Evolutionary conservation across 2,329 filamentous ascomycete species (phyloP), one percentile per base, ranked within the genome.

Genomic region (Aspergillus eucalypticola): DNA sequence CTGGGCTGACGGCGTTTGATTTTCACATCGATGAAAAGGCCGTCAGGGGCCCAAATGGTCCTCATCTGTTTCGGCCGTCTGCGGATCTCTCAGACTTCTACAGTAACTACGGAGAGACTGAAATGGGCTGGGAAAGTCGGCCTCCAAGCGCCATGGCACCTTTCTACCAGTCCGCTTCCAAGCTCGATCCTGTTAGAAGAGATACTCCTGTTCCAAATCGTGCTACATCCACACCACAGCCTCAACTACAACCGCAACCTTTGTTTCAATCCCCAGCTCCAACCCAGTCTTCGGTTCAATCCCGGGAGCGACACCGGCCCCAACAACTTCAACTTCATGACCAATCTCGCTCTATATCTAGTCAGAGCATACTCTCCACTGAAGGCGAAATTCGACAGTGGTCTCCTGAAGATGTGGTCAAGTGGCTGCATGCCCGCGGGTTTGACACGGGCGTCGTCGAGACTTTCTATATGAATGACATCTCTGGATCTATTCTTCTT

Each of bases 381-480:
- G 25, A 27, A 8, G 25, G 6, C 8, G 25, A 27, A 27, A 27
- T 27, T 27, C 25, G 25, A 27, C 25, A 27, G 7, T 27, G 25
- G 25, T 27, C 25, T 27, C 25, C 25, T 8, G 54, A 21, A 7
- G 17, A 63, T 2, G 61, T 63, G 7, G 61, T 25, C 3, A 25
- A 38, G 2, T 62, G 60, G 60, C 51, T 62, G 60, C 54, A 60
- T 2, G 39, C 5, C 1, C 5, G 13, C 3, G 53, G 60, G 0
- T 62, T 38, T 38, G 58, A 58, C 73, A 79, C 86, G 54, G 79
- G 83, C 6, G 83, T 94, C 54, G 88, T 95, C 10, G 88, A 96
- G 70, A 91, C 90, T 67, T 97, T 99, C 70, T 84, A 93, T 63
- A 86, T 90, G 69, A 96, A 99, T 75, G 94, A 99, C 72, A 97